Evolutionary conservation across 352 stramenopile genomes (phyloP), one percentile per base, ranked within the genome.

Genomic region (Globisporangium takayamanum): DNA sequence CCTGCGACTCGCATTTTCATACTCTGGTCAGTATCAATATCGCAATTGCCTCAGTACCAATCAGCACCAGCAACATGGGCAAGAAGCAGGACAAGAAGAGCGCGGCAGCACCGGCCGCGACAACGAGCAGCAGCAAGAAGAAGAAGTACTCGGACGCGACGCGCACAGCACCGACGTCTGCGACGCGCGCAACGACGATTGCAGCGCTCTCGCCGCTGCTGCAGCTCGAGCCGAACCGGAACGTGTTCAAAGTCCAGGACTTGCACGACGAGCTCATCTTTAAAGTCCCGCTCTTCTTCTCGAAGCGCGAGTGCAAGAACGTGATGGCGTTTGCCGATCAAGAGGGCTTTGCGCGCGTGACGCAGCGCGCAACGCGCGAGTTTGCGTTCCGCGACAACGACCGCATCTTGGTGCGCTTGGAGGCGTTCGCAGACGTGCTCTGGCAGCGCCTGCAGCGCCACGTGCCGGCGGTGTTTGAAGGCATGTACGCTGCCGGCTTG

Each of bases 311-410:
- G 54, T 91, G 83, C 69, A 54, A 73, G 46, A 71, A 73, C 30
- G 78, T 88, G 37, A 74, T 79, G 25, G 67, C 72, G 10, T 89
- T 89, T 49, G 80, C 83, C 1, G 64, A 80, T 15, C 36, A 64
- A 2, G 66, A 84, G 50, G 80, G 78, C 30, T 91, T 89, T 46
- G 65, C 70, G 60, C 77, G 81, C 30, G 83, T 89, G 33, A 89
- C 79, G 2, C 83, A 93, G 60, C 74, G 80, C 11, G 80, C 81
- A 18, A 86, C 65, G 46, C 67, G 67, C 5, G 67, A 89, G 50
- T 88, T 76, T 50, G 80, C 83, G 3, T 91, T 89, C 63, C 74
- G 80, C 12, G 83, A 93, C 65, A 93, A 91, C 57, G 80, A 86
- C 61, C 71, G 83, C 37, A 72, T 93, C 14, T 55, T 89, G 52